Conservation (phyloP, 768 basidiomycete species). For the Exidia glandulosa region DNA sequence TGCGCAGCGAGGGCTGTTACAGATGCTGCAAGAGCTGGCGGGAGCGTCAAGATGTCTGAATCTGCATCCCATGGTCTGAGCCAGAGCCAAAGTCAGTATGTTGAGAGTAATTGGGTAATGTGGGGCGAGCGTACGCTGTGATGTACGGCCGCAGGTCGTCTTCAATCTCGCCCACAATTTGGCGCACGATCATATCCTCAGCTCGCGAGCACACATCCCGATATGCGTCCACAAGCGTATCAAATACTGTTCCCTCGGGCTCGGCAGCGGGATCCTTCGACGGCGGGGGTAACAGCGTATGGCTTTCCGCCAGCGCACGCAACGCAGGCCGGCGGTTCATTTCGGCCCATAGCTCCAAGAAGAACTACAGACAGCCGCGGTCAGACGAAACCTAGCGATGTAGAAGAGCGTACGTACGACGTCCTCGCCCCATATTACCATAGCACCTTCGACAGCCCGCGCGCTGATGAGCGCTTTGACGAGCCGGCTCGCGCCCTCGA, state of each 20-base stretch:
- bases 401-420: constrained; percentile 39
- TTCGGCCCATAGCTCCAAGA: constrained; percentile 81
- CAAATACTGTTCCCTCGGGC: constrained; percentile 64
- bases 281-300: constrained; percentile 41
- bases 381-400: background rate
- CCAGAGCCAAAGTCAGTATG: constrained; percentile 11
- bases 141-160: constrained; percentile 63
- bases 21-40: constrained; percentile 62
- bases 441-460: constrained; percentile 53
- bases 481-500: constrained; percentile 71
- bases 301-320: constrained; percentile 40
- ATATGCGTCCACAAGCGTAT: constrained; percentile 61
- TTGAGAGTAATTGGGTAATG: background rate
- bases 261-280: constrained; percentile 16
- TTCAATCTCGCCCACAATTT: constrained; percentile 76
- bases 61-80: constrained; percentile 22
- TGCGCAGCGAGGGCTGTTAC: constrained; percentile 76
- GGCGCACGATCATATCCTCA: constrained; percentile 80
- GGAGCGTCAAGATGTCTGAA: constrained; percentile 37
- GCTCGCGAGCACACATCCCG: constrained; percentile 49
- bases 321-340: constrained; percentile 52
- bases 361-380: constrained; percentile 47
- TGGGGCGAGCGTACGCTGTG: constrained; percentile 32
- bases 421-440: constrained; percentile 85
- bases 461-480: constrained; percentile 82